Evolutionary conservation across 306 rosid genomes (phyloP).

Genomic region (Cotoneaster glaucophyllus): DNA sequence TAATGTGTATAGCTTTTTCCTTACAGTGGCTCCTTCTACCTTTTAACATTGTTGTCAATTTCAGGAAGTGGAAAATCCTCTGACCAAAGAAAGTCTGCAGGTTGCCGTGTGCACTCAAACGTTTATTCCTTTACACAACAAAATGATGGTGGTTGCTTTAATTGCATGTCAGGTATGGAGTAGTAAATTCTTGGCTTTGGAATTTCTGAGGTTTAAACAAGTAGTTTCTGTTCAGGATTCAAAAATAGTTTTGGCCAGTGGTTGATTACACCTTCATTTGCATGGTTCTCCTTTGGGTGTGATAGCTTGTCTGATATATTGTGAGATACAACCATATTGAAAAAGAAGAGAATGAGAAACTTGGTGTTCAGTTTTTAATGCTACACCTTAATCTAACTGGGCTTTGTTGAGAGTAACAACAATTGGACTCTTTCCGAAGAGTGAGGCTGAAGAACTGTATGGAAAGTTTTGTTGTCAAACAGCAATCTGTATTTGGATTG

Average conservation of each 20-base stretch:
- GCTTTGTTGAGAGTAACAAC: not conserved
- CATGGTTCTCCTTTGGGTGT: slow-evolving; percentile 1
- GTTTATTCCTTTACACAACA: slow-evolving; percentile 53
- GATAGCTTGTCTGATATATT: not conserved
- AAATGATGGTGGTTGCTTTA: slow-evolving; percentile 55
- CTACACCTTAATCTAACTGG: not conserved
- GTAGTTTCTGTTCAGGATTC: not conserved
- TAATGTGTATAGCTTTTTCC: not conserved
- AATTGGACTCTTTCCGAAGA: not conserved
- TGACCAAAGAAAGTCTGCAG: slow-evolving; percentile 45
- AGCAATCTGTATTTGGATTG: not conserved
- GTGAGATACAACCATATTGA: not conserved
- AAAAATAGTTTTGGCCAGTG: not conserved
- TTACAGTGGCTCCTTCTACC: slow-evolving; percentile 20
- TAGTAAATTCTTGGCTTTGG: not conserved
- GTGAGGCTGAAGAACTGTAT: not conserved
- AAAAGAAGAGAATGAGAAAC: not conserved
- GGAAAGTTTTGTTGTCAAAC: not conserved
- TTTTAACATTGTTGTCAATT: slow-evolving; percentile 5
- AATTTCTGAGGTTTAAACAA: not conserved
- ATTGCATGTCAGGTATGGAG: slow-evolving; percentile 60
- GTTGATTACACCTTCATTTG: not conserved
- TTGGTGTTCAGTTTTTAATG: not conserved
- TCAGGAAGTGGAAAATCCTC: slow-evolving; percentile 59
- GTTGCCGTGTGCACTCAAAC: slow-evolving; percentile 48